These are phyloP conservation scores for Puccinia coronata DNA, from an alignment of 1,284 basidiomycete species.

Conservation along the genomic window DNA sequence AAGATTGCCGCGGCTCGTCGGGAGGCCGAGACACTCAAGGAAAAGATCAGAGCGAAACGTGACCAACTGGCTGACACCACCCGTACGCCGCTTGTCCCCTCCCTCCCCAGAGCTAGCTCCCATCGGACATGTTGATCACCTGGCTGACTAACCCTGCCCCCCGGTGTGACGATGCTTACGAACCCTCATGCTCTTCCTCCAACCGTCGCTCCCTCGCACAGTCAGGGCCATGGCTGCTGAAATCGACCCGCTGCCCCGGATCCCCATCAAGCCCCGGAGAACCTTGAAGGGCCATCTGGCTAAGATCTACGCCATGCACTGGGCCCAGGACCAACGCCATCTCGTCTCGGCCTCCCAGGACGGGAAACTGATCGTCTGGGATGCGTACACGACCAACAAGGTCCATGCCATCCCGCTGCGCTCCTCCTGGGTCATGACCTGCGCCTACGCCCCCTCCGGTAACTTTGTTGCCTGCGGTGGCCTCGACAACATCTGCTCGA, in stretches of 20 bases:
- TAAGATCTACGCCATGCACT: slow-evolving; percentile 99
- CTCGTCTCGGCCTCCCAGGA: slow-evolving; percentile 98
- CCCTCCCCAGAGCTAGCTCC: background rate
- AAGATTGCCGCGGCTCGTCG: slow-evolving; percentile 88
- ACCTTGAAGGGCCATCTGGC: slow-evolving; percentile 95
- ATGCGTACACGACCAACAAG: slow-evolving; percentile 99
- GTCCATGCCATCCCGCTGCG: slow-evolving; percentile 97
- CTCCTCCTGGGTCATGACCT: slow-evolving; percentile 99
- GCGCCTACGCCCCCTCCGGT: slow-evolving; percentile 94
- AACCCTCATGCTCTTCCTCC: slow-evolving; percentile 55
- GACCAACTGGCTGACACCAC: slow-evolving; percentile 95
- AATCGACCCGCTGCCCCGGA: slow-evolving; percentile 87
- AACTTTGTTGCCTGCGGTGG: slow-evolving; percentile 98
- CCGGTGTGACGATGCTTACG: background rate
- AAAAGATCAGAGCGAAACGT: slow-evolving; percentile 91
- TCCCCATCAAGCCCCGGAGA: slow-evolving; percentile 91
- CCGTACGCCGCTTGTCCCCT: slow-evolving; percentile 64
- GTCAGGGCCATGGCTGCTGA: slow-evolving; percentile 96
- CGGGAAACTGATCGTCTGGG: slow-evolving; percentile 99
- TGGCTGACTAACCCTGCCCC: background rate
- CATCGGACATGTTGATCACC: background rate
- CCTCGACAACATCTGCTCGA: slow-evolving; percentile 97
- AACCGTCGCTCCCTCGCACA: slow-evolving; percentile 54
- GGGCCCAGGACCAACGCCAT: slow-evolving; percentile 94
- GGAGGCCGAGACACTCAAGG: slow-evolving; percentile 93